A percentile compares a stretch with the other conserved stretches of the same genome.
phyloP scores from a whole-genome alignment of 2,329 filamentous ascomycete species.

The Aspergillus alliaceus region DNA sequence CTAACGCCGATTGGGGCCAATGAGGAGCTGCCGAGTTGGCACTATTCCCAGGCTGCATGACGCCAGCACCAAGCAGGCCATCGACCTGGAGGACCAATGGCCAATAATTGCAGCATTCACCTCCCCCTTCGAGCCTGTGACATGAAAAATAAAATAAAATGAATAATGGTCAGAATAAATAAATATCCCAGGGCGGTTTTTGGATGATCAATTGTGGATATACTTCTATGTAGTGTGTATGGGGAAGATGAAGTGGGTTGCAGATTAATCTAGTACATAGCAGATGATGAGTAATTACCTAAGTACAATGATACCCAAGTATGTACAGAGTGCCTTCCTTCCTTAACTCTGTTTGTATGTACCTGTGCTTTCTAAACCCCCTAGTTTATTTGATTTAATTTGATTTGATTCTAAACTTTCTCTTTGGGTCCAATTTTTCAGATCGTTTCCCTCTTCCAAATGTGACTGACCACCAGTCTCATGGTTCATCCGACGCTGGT shows the following conservation, averaged over 20 bases:
- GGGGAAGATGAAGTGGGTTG: background rate
- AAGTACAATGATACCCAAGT: no score
- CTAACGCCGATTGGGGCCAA: constrained; percentile 25
- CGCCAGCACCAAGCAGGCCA: constrained; percentile 26
- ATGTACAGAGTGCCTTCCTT: background rate
- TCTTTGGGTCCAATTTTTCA: background rate
- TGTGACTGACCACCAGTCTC: no score
- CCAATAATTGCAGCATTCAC: constrained; percentile 17
- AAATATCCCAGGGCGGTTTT: constrained; percentile 10
- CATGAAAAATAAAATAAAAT: constrained; percentile 3
- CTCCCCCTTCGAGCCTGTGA: constrained; percentile 5
- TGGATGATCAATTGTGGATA: constrained; percentile 3
- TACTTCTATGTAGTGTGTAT: background rate
- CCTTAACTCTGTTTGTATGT: no score
- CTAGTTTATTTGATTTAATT: background rate
- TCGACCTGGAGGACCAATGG: constrained; percentile 25
- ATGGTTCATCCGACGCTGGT: background rate
- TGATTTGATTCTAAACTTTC: background rate
- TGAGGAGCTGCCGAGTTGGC: constrained; percentile 15
- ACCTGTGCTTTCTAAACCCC: background rate
- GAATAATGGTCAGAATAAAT: background rate
- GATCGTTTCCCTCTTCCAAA: background rate
- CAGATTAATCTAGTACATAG: background rate
- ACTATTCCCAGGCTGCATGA: constrained; percentile 36
- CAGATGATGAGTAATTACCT: background rate